Percentiles rank a stretch among this genome's conserved stretches.
phyloP scores from a whole-genome alignment of 306 rosid genomes.

The Abrus precatorius region DNA sequence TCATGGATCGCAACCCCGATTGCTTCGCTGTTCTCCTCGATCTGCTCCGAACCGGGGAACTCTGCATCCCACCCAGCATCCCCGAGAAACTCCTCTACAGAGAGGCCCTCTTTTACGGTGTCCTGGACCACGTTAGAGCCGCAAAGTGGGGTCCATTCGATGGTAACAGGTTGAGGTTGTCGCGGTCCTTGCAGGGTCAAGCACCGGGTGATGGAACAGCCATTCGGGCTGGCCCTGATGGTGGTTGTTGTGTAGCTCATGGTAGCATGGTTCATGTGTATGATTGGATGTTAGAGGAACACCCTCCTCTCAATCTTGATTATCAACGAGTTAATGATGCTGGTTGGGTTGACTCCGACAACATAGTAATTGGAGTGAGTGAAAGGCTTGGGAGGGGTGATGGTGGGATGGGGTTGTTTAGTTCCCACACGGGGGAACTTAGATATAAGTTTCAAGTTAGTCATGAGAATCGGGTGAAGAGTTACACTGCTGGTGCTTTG shows the following conservation, averaged over 20 bases:
- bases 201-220: constrained; percentile 99
- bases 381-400: constrained; percentile 80
- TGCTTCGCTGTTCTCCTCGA: constrained; percentile 86
- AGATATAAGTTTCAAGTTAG: constrained; percentile 80
- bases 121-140: constrained; percentile 80
- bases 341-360: constrained; percentile 83
- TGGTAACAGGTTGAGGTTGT: constrained; percentile 72
- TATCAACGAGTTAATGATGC: constrained; percentile 87
- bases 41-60: constrained; percentile 82
- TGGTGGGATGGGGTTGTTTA: constrained; percentile 90
- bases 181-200: constrained; percentile 66
- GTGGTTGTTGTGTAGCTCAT: constrained; percentile 94
- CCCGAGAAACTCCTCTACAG: constrained; percentile 81
- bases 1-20: constrained; percentile 92
- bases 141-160: constrained; percentile 89
- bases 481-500: constrained; percentile 94
- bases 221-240: constrained; percentile 89
- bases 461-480: constrained; percentile 83
- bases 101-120: constrained; percentile 85
- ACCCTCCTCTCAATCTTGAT: constrained; percentile 75
- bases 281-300: constrained; percentile 94
- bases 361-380: constrained; percentile 74
- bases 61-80: constrained; percentile 60
- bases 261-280: constrained; percentile 94
- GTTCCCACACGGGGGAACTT: constrained; percentile 76